Conservation (phyloP, 2,329 filamentous ascomycete species). For the Fusarium abutilonis region DNA sequence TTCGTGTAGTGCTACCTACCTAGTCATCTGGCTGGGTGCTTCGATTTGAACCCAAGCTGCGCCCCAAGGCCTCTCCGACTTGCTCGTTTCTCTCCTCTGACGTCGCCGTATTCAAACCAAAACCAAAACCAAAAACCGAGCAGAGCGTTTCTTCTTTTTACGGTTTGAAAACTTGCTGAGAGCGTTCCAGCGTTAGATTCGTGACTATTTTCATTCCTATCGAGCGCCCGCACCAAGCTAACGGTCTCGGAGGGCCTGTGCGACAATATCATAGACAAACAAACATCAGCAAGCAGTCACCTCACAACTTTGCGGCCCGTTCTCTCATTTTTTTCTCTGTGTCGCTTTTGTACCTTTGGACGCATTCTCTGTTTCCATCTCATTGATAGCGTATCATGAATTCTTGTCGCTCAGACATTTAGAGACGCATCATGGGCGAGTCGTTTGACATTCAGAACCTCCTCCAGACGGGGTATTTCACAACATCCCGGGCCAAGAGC, state of each 20-base stretch:
- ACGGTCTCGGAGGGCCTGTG: conserved; percentile 38
- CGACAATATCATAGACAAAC: conserved; percentile 35
- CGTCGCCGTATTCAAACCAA: conserved; percentile 37
- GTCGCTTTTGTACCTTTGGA: conserved; percentile 15
- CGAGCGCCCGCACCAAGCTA: conserved; percentile 22
- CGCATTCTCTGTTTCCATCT: conserved; percentile 20
- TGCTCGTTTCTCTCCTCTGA: conserved; percentile 34
- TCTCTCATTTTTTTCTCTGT: neutral
- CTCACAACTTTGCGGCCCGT: conserved; percentile 1
- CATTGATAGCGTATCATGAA: conserved; percentile 41
- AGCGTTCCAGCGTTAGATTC: conserved; percentile 7
- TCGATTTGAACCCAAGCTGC: conserved; percentile 40
- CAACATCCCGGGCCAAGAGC: conserved; percentile 56
- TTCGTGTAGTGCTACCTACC: conserved; percentile 31
- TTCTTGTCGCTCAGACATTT: conserved; percentile 23
- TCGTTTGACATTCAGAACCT: conserved; percentile 57
- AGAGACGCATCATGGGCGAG: conserved; percentile 54
- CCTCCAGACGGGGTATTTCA: conserved; percentile 62
- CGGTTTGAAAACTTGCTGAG: neutral
- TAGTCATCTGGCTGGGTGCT: conserved; percentile 34
- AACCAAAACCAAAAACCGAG: conserved; percentile 6
- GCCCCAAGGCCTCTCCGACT: conserved; percentile 40
- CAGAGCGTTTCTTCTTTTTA: neutral
- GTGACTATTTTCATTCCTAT: conserved; percentile 13
- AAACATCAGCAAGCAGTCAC: conserved; percentile 23